phyloP scores from a whole-genome alignment of 257 asterid genomes.

The Anisodus acutangulus region DNA sequence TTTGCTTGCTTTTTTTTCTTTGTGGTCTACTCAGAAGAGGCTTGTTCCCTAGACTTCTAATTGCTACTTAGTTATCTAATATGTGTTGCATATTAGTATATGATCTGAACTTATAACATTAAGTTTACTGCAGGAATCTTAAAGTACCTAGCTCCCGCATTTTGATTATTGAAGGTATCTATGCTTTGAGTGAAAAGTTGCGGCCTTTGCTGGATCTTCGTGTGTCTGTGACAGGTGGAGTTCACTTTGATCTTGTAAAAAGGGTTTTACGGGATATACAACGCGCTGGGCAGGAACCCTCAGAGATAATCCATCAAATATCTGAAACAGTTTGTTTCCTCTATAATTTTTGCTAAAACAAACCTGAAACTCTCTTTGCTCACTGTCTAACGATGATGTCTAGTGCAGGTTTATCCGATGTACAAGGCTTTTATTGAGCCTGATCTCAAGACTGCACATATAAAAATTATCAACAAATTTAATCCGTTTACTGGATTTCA shows the following conservation, averaged over 20 bases:
- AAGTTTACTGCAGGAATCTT: slow-evolving; percentile 66
- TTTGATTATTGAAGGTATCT: slow-evolving; percentile 90
- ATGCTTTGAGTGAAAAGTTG: slow-evolving; percentile 87
- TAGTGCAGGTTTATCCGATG: slow-evolving; percentile 93
- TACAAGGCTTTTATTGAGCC: slow-evolving; percentile 98
- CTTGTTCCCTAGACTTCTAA: not conserved
- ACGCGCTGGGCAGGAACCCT: slow-evolving; percentile 97
- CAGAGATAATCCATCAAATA: slow-evolving; percentile 96
- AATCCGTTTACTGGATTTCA: slow-evolving; percentile 97
- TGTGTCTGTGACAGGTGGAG: slow-evolving; percentile 96
- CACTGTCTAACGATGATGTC: not conserved
- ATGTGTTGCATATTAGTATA: not conserved
- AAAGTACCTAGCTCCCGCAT: slow-evolving; percentile 92
- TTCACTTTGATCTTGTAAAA: slow-evolving; percentile 97
- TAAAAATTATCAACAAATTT: slow-evolving; percentile 89
- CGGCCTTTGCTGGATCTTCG: slow-evolving; percentile 85
- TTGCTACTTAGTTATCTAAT: slow-evolving; percentile 12
- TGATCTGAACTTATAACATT: slow-evolving; percentile 40
- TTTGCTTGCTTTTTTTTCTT: not conserved
- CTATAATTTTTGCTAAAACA: slow-evolving; percentile 20
- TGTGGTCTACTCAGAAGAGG: slow-evolving; percentile 17
- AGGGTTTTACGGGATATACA: slow-evolving; percentile 95
- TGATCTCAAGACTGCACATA: slow-evolving; percentile 94
- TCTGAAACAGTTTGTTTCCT: slow-evolving; percentile 84
- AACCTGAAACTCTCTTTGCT: not conserved